phyloP scores from a whole-genome alignment of 2,329 filamentous ascomycete species.

The Neonectria faginata region DNA sequence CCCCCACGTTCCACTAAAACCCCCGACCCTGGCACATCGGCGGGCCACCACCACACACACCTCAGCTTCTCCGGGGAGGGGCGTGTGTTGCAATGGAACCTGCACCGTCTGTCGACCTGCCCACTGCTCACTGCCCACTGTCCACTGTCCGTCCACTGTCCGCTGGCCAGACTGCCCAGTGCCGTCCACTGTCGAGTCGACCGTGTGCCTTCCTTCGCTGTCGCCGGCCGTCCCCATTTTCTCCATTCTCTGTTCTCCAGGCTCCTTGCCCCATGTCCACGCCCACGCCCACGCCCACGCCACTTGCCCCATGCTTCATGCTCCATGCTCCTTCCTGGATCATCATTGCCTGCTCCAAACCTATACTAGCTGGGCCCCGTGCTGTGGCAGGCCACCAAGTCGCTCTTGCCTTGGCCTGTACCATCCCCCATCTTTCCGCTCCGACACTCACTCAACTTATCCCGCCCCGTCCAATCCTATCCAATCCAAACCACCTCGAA shows the following conservation, averaged over 20 bases:
- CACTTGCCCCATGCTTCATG: constrained; percentile 12
- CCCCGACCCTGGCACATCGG: constrained; percentile 24
- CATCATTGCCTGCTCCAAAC: constrained; percentile 21
- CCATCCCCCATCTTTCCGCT: constrained; percentile 41
- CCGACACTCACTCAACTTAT: constrained; percentile 36
- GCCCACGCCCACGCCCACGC: background rate
- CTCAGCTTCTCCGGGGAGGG: background rate
- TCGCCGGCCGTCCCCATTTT: constrained; percentile 12
- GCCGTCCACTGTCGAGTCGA: background rate
- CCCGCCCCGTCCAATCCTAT: constrained; percentile 35
- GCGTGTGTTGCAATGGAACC: background rate
- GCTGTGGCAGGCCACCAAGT: constrained; percentile 23
- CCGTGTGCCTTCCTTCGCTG: constrained; percentile 13
- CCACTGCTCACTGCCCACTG: background rate
- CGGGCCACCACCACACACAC: constrained; percentile 8
- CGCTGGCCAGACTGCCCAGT: background rate
- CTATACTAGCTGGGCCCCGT: constrained; percentile 28
- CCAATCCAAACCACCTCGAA: constrained; percentile 36
- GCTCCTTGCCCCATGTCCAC: background rate
- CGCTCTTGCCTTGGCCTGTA: constrained; percentile 36
- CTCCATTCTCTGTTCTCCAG: constrained; percentile 24
- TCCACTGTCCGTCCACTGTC: background rate
- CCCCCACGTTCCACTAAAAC: constrained; percentile 31
- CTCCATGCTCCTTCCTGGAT: background rate
- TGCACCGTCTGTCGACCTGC: background rate